Base-by-base conservation (phyloP, 768 basidiomycete genomes). In the Gloeophyllum trabeum region DNA sequence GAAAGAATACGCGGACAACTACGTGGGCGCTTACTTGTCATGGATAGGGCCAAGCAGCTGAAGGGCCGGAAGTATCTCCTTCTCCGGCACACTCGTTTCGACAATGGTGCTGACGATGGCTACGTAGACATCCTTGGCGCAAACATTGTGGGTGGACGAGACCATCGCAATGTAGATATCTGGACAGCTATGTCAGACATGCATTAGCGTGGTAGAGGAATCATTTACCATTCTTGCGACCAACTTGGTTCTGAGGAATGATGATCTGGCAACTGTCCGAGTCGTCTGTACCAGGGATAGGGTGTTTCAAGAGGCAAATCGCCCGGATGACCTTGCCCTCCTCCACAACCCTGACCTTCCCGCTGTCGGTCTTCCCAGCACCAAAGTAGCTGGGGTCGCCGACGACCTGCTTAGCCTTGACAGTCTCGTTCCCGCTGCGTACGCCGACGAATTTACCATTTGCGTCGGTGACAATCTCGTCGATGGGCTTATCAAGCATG, bases 91-190 rank as follows among this genome's bases (percentile, higher is more conserved):
- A 59, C 79, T 72, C 2, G 96, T 98, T 67, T 99, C 96, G 44
- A 98, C 93, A 54, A 99, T 85, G 19, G 94, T 98, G 53, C 92
- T 96, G 50, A 99, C 96, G 51, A 99, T 99, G 35, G 93, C 96
- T 51, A 99, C 76, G 61, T 90, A 92, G 46, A 97, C 63, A 55
- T 92, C 90, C 63, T 93, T 89, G 6, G 96, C 90, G 51, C 90
- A 93, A 51, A 99, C 96, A 54, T 94, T 94, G 68, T 98, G 96
- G 12, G 92, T 91, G 25, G 89, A 79, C 1, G 96, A 98, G 37
- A 99, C 92, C 73, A 88, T 85, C 4, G 96, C 94, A 55, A 99
- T 84, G 67, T 99, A 99, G 61, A 99, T 99, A 63, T 99, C 96
- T 97, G 52, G 5, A 41, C 25, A n/a, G 16, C 38, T 32, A 43